Conservation (phyloP, 768 basidiomycete species). For the Boletus pseudo-olivaceus region DNA sequence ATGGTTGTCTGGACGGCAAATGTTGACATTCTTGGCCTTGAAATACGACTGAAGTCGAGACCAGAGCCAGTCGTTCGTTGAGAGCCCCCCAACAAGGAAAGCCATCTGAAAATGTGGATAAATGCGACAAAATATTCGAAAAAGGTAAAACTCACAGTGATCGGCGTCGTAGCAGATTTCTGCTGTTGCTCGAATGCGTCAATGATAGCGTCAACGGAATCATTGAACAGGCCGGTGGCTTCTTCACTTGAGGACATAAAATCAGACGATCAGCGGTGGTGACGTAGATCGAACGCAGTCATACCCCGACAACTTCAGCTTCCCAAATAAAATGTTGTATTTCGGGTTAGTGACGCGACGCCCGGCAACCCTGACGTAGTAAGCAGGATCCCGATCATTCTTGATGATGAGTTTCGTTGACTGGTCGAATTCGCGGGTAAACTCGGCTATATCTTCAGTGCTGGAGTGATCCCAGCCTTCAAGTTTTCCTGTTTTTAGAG, state of each 20-base stretch:
- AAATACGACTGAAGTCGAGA: conserved; percentile 12
- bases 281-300: not conserved
- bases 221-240: conserved; percentile 7
- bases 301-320: conserved; percentile 14
- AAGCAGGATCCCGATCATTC: conserved; percentile 4
- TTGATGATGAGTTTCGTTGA: conserved; percentile 5
- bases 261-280: not conserved
- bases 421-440: conserved; percentile 1
- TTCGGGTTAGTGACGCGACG: not conserved
- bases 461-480: conserved; percentile 1
- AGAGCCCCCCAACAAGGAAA: conserved; percentile 14
- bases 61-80: conserved; percentile 11
- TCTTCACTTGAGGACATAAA: not conserved
- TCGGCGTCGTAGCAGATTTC: not conserved
- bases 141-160: not conserved
- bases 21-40: not conserved
- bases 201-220: conserved; percentile 8
- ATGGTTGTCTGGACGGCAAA: conserved; percentile 7
- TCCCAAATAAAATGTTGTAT: conserved; percentile 3
- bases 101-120: conserved; percentile 1
- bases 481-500: not conserved
- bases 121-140: not conserved
- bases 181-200: conserved; percentile 10
- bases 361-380: conserved; percentile 8
- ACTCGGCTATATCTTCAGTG: not conserved